Conservation (phyloP, 1,284 basidiomycete genomes). For the Moesziomyces antarcticus region DNA sequence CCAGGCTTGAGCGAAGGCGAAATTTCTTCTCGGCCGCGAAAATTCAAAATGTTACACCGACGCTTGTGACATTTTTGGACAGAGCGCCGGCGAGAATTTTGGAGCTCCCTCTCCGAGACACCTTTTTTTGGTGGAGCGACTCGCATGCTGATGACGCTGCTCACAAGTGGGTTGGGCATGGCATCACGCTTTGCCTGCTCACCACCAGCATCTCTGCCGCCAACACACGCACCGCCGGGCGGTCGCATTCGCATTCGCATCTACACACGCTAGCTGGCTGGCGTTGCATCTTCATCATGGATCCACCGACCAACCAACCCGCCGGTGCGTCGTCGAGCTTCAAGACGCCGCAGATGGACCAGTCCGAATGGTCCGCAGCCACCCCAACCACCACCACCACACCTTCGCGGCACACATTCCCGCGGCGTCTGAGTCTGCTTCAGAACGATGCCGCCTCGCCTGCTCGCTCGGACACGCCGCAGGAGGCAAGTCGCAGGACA, state of each 20-base stretch:
- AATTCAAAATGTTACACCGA: background rate
- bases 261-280: slow-evolving; percentile 28
- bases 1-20: no score
- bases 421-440: slow-evolving; percentile 24
- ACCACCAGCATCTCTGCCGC: background rate
- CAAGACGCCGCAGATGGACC: slow-evolving; percentile 28
- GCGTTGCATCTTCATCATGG: background rate
- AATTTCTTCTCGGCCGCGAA: slow-evolving; percentile 18
- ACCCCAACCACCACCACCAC: slow-evolving; percentile 5
- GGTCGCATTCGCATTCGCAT: slow-evolving; percentile 7
- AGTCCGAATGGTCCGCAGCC: slow-evolving; percentile 14
- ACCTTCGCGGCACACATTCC: slow-evolving; percentile 20
- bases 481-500: slow-evolving; percentile 6
- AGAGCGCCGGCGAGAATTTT: no score
- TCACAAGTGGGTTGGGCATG: no score
- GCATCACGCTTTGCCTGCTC: no score
- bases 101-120: no score
- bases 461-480: background rate
- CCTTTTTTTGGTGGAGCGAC: no score
- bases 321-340: slow-evolving; percentile 18
- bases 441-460: slow-evolving; percentile 26
- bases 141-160: no score
- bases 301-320: slow-evolving; percentile 9
- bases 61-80: no score
- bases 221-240: slow-evolving; percentile 5